Evolutionary conservation across 192 early-diverging fungal genomes (phyloP), one percentile per base, ranked within the genome.

Genomic region (Pecoramyces ruminantium): DNA sequence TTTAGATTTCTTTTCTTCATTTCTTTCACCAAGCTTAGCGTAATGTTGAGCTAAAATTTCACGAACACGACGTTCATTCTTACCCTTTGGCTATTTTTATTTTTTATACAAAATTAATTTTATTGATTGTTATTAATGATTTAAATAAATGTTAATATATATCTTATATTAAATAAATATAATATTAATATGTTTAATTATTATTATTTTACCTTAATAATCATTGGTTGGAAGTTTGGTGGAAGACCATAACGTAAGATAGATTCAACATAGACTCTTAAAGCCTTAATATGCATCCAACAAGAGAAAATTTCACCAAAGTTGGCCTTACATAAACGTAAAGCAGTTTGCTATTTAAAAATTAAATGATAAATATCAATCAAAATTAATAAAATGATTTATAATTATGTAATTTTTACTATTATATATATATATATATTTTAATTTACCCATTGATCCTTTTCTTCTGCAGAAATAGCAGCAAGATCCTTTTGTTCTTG

Each of bases 231-330:
- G 82, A 98, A 99, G 84, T 99, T 94, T 38, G 97, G 96, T 18
- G 98, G 96, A 21, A 98, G 88, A 28, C 98, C 98, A 84, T 99
- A 98, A 78, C 98, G 96, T 82, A 99, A 85, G 11, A 99, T 90
- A 25, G 94, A 96, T 84, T 99, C 98, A 28, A 99, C 96, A 89
- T 96, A 98, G 27, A 97, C 92, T 13, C 97, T 90, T 39, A 99
- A 85, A 2, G 93, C 93, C 87, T 98, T 99, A 81, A 98, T 84
- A 83, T 99, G 98, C 42, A 97, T 88, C 94, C 95, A 98, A 42
- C 93, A 93, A 13, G 93, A 84, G 82, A 96, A 95, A 0, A 94
- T 92, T 84, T 98, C 98, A 30, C 96, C 92, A 86, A 99, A 98
- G 86, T 96, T 96, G 30, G 95, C 94, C 88, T 92, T 94, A 81